A percentile compares a stretch with the other conserved stretches of the same genome.
Conservation (phyloP, 2,329 filamentous ascomycete species). For the Podosphaera aphanis region DNA sequence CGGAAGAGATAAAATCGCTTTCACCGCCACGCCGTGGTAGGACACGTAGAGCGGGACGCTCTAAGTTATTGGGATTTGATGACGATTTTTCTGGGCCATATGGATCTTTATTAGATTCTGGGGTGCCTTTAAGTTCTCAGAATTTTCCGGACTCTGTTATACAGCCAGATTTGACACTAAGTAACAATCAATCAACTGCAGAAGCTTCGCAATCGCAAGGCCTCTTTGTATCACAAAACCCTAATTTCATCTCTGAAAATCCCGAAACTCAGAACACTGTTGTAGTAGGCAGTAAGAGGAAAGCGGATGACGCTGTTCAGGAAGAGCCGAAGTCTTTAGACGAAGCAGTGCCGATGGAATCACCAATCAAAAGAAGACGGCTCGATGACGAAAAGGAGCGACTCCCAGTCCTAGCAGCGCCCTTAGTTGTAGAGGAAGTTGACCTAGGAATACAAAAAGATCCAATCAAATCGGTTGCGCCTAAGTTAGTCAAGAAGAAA, state of each 20-base stretch:
- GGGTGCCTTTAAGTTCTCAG: background rate
- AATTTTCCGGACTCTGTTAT: slow-evolving; percentile 15
- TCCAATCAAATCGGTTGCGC: background rate
- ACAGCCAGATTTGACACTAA: slow-evolving; percentile 14
- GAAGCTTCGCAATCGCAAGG: slow-evolving; percentile 16
- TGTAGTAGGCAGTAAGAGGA: slow-evolving; percentile 19
- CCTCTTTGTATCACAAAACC: slow-evolving; percentile 33
- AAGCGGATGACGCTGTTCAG: slow-evolving; percentile 18
- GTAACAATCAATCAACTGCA: slow-evolving; percentile 4
- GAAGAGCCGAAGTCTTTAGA: slow-evolving; percentile 28
- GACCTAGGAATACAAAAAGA: background rate
- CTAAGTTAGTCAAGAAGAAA: background rate
- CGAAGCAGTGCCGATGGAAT: slow-evolving; percentile 54
- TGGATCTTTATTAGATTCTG: background rate
- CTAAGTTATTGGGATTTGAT: slow-evolving; percentile 52
- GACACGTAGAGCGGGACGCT: slow-evolving; percentile 21
- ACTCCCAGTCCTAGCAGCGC: background rate
- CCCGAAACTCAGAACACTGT: slow-evolving; percentile 3
- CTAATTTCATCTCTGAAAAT: slow-evolving; percentile 7
- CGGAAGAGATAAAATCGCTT: slow-evolving; percentile 3
- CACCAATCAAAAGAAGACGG: slow-evolving; percentile 56
- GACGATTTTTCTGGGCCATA: slow-evolving; percentile 18
- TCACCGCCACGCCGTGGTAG: slow-evolving; percentile 12
- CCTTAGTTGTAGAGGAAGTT: background rate
- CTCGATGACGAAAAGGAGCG: slow-evolving; percentile 33